Evolutionary conservation across 371 early-diverging fungal genomes (phyloP).

Genomic region (Syncephalastrum sp.): DNA sequence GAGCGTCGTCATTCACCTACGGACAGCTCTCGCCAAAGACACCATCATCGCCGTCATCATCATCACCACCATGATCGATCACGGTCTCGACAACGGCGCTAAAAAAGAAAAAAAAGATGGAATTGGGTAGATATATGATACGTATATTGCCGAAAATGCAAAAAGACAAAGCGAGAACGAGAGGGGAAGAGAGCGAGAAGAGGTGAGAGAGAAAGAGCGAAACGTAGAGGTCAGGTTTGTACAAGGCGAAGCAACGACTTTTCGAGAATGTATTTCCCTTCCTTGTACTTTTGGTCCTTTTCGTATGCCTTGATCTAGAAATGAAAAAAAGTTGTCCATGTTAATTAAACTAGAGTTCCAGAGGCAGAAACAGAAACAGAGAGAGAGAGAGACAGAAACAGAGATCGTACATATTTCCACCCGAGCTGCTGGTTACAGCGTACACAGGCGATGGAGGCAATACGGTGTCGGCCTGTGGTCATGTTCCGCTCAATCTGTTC

Average conservation of each 20-base stretch:
- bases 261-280: conserved; percentile 74
- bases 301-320: conserved; percentile 66
- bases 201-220: too few species aligned
- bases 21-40: not conserved
- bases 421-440: conserved; percentile 61
- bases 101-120: too few species aligned
- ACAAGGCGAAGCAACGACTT: conserved; percentile 21
- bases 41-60: not conserved
- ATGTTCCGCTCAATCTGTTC: conserved; percentile 38
- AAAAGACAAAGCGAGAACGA: too few species aligned
- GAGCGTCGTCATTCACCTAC: too few species aligned
- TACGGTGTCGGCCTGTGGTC: conserved; percentile 76
- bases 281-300: conserved; percentile 76
- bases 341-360: not conserved
- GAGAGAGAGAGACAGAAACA: not conserved
- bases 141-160: too few species aligned
- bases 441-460: conserved; percentile 60
- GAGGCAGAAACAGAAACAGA: too few species aligned
- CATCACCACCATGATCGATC: too few species aligned
- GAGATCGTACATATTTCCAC: conserved; percentile 65
- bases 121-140: too few species aligned
- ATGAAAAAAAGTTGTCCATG: not conserved
- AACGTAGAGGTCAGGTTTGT: not conserved
- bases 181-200: too few species aligned
- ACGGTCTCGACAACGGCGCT: too few species aligned